These are phyloP conservation scores for Trifolium repens DNA, from an alignment of 306 rosid species.

Conservation along the genomic window DNA sequence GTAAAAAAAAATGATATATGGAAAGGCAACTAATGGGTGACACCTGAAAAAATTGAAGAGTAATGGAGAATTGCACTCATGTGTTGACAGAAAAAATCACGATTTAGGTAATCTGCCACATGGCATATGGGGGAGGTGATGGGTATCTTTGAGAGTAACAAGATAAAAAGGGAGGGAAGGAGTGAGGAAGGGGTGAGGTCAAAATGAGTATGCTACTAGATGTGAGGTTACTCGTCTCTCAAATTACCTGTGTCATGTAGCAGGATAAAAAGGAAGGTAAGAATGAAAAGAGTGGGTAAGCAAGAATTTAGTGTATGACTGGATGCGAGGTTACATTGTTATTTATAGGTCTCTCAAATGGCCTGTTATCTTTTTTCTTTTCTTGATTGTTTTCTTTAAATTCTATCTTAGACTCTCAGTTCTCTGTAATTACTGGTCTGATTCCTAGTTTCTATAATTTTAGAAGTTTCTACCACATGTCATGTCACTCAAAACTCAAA, in stretches of 20 bases:
- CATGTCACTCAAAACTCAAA: conserved; percentile 7
- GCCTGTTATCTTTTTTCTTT: conserved; percentile 3
- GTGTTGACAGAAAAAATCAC: background rate
- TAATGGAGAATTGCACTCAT: conserved; percentile 2
- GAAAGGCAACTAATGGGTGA: background rate
- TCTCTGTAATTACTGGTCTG: conserved; percentile 15
- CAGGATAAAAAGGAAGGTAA: conserved; percentile 10
- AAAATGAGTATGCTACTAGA: background rate
- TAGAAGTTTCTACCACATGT: conserved; percentile 4
- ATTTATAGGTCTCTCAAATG: conserved; percentile 13
- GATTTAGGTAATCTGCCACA: background rate
- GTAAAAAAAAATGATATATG: conserved; percentile 2
- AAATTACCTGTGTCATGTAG: background rate
- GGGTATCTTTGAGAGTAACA: conserved; percentile 23
- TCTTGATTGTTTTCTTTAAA: conserved; percentile 20
- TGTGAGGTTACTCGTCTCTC: conserved; percentile 14
- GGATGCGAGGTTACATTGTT: conserved; percentile 4
- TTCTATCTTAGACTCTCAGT: conserved; percentile 10
- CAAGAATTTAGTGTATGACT: conserved; percentile 11
- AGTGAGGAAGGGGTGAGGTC: conserved; percentile 11
- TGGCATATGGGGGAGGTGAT: background rate
- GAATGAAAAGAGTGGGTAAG: conserved; percentile 18
- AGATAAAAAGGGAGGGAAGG: conserved; percentile 16
- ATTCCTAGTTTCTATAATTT: conserved; percentile 19
- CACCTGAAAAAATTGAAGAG: conserved; percentile 13